Conservation (phyloP, 2,329 filamentous ascomycete genomes). For the Fusarium sublunatum region DNA sequence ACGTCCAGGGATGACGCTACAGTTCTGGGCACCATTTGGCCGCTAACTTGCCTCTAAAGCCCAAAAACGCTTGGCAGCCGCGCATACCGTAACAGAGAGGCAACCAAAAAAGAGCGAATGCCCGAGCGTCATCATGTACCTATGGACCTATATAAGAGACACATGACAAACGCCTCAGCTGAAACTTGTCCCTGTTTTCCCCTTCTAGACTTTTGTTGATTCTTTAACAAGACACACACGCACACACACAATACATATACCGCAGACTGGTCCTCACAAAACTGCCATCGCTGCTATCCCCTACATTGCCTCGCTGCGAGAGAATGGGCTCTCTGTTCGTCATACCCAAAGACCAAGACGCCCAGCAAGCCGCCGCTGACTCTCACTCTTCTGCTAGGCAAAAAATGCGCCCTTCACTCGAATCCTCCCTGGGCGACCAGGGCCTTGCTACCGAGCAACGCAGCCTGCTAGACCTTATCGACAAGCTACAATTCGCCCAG, state of each 20-base stretch:
- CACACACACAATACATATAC: too few relatives aligned
- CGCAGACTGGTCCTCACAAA: neutral
- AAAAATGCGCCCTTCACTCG: slow-evolving; percentile 57
- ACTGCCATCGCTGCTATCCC: neutral
- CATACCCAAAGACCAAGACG: slow-evolving; percentile 35
- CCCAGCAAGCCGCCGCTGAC: slow-evolving; percentile 35
- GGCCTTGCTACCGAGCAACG: slow-evolving; percentile 66
- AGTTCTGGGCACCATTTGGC: slow-evolving; percentile 18
- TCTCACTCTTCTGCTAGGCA: slow-evolving; percentile 42
- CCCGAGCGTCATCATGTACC: slow-evolving; percentile 27
- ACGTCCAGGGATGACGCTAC: slow-evolving; percentile 9
- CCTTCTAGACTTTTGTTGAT: slow-evolving; percentile 7
- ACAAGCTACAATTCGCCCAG: slow-evolving; percentile 65
- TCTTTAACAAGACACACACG: slow-evolving; percentile 8
- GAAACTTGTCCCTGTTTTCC: slow-evolving; percentile 1
- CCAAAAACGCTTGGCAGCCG: slow-evolving; percentile 36
- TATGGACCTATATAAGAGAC: slow-evolving; percentile 31
- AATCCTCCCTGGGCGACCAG: slow-evolving; percentile 61
- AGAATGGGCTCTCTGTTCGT: slow-evolving; percentile 47
- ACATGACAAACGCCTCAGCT: slow-evolving; percentile 33
- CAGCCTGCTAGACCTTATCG: slow-evolving; percentile 67
- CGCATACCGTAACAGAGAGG: slow-evolving; percentile 39
- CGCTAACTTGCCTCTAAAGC: slow-evolving; percentile 20
- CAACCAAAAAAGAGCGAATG: slow-evolving; percentile 40
- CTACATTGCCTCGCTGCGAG: slow-evolving; percentile 22